Base-by-base conservation (phyloP, 495 filamentous ascomycete genomes). In the Hypoxylon perforatum region DNA sequence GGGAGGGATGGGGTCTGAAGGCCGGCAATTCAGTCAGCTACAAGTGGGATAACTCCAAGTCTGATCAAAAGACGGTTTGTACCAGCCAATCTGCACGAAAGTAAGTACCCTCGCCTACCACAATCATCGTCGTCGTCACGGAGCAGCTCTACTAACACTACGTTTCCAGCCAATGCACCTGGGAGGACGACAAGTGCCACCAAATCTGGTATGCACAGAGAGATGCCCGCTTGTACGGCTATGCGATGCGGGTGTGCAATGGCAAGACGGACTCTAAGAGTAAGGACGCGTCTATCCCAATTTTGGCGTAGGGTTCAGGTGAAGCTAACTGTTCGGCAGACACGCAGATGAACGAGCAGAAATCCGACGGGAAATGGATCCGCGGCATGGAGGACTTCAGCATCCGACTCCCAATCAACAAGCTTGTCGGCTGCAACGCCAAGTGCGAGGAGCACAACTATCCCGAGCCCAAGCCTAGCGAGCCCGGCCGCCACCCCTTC, bases 381-480 rank as follows among this genome's bases (percentile, higher is more conserved):
- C 46, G 46, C 25, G 46, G 46, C 46, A 30, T 30, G 46, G 7
- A 14, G 1, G 46, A 49, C 25, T 49, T 49, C 18, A 49, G 46
- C 46, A 17, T 49, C 8, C 33, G n/a, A 23, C 8, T 49, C 12
- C 46, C 46, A 14, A 33, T 49, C 12, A 49, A 49, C 46, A 49
- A 49, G 46, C 46, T 49, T 5, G 46, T 49, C n/a, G 46, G 46
- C 46, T 49, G 46, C 46, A 35, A 49, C 46, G 46, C 25, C 18
- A 0, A 5, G 46, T 49, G 46, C 25, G 23, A 49, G 25, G 4
- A 30, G 12, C 35, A 49, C 25, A 1, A 1, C 19, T 23, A 49
- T 1, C 46, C 46, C 23, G 30, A 25, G 25, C 46, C 46, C 22
- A 8, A 1, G 11, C n/a, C n/a, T n/a, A n/a, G n/a, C n/a, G 46